These are phyloP conservation scores for Fusarium robinianum DNA, from an alignment of 2,329 filamentous ascomycete species.

Conservation along the genomic window DNA sequence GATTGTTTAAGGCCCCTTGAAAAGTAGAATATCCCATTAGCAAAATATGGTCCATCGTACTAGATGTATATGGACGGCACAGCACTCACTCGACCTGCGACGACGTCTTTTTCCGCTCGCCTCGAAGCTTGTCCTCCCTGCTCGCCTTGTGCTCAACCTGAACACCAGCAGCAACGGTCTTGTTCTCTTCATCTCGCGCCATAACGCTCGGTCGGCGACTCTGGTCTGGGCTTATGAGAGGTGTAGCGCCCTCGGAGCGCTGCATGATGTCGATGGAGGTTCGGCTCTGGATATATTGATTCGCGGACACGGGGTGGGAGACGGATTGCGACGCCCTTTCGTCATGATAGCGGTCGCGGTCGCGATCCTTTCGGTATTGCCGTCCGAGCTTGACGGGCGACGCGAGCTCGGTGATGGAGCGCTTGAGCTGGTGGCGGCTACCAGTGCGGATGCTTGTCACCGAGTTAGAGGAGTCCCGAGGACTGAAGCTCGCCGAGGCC, in stretches of 20 bases:
- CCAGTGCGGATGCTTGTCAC: conserved; percentile 33
- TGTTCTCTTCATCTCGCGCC: conserved; percentile 38
- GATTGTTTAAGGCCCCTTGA: conserved; percentile 57
- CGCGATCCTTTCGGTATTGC: conserved; percentile 36
- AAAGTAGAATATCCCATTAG: conserved; percentile 30
- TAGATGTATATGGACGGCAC: neutral
- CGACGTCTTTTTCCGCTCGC: conserved; percentile 44
- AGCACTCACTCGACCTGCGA: conserved; percentile 42
- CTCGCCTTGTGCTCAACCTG: conserved; percentile 30
- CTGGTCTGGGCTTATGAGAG: conserved; percentile 48
- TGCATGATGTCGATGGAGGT: conserved; percentile 52
- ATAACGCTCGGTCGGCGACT: conserved; percentile 51
- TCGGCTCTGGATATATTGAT: conserved; percentile 40
- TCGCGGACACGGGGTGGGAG: conserved; percentile 30
- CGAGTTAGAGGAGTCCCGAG: conserved; percentile 33
- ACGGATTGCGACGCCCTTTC: conserved; percentile 33
- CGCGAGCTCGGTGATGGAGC: conserved; percentile 60
- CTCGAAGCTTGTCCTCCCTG: conserved; percentile 47
- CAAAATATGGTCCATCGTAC: neutral
- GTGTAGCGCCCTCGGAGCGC: conserved; percentile 51
- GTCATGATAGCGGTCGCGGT: conserved; percentile 36
- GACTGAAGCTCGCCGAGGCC: conserved; percentile 34
- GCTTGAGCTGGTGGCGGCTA: conserved; percentile 57
- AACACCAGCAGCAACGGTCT: conserved; percentile 13
- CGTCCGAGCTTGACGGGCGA: conserved; percentile 51